Conservation (phyloP, 208 protist genomes). For the Leishmania amazonensis region DNA sequence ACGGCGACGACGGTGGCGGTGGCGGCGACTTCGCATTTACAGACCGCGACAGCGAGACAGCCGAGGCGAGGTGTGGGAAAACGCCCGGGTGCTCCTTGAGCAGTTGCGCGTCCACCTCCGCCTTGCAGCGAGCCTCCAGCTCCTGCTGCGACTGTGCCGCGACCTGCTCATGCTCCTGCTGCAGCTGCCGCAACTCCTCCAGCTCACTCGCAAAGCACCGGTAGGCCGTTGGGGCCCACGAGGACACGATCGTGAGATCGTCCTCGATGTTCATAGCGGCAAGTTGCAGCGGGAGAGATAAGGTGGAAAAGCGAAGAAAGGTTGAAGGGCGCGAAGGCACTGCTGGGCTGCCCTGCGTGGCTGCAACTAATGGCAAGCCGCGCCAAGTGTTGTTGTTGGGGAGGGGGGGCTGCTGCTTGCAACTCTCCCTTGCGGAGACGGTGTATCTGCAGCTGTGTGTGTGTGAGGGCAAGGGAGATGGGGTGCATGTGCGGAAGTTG, state of each 20-base stretch:
- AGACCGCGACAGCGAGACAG: slow-evolving; percentile 2
- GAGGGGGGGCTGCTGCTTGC: not conserved
- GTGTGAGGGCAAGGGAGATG: not conserved
- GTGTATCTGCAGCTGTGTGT: not conserved
- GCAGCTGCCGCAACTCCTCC: slow-evolving; percentile 53
- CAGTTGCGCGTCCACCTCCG: slow-evolving; percentile 41
- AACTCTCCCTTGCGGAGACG: not conserved
- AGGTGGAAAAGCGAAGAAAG: slow-evolving; percentile 4
- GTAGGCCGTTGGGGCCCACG: slow-evolving; percentile 55
- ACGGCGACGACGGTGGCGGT: not conserved
- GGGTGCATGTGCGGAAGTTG: not conserved
- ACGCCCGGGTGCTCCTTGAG: slow-evolving; percentile 23
- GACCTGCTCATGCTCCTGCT: slow-evolving; percentile 37
- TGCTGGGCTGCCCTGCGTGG: not conserved
- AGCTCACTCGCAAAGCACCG: slow-evolving; percentile 66
- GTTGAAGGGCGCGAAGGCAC: not conserved
- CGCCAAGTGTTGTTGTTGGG: not conserved
- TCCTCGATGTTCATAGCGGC: slow-evolving; percentile 36
- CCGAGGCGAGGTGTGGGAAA: slow-evolving; percentile 10
- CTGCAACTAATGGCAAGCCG: not conserved
- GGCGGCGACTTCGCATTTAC: not conserved
- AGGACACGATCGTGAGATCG: slow-evolving; percentile 53
- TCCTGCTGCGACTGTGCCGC: slow-evolving; percentile 31
- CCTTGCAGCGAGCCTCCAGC: slow-evolving; percentile 31
- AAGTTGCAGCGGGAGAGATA: not conserved